Evolutionary conservation across 1,284 basidiomycete species (phyloP), one percentile per base, ranked within the genome.

Genomic region (Sanghuangporus weigelae): DNA sequence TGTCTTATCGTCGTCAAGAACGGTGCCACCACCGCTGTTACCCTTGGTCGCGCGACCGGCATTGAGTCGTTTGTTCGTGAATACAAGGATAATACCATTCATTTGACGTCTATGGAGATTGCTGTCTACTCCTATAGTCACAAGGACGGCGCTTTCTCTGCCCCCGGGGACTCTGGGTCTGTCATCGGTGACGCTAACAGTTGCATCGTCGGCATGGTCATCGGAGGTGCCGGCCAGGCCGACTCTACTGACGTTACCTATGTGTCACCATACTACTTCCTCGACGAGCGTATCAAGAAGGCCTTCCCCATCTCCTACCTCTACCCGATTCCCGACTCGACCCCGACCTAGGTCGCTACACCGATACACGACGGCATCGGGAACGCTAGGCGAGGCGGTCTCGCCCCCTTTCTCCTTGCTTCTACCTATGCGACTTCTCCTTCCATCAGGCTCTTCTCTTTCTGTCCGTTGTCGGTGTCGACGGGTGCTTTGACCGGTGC

Each of bases 131-230:
- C 71, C 56, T 69, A 75, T 64, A 67, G 73, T 60, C 67, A 68
- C 35, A 59, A 73, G 42, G 68, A 67, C 2, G 71, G 71, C 49
- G 14, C 71, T 1, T 78, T 78, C 72, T 77, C 76, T 57, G 68
- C 61, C 40, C 60, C 70, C 14, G 76, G 77, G 7, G 70, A 72
- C 63, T 71, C 71, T 31, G 70, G 71, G 57, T 63, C 71, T 16
- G 57, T 67, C 21, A 63, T 72, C 66, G 69, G 69, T 67, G 63
- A 63, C 21, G 67, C 62, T 21, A 67, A 67, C 26, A 69, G 70
- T 38, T 23, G 59, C 23, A 57, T 66, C 63, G 63, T 70, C 60
- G 69, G 14, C 35, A 19, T 61, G 49, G 4, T 61, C 51, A 59
- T 44, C 35, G 58, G 58, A 46, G 46, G 44, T 42, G 19, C 21